Base-by-base conservation (phyloP, 2,329 filamentous ascomycete genomes). In the Tetracladium maxilliforme region DNA sequence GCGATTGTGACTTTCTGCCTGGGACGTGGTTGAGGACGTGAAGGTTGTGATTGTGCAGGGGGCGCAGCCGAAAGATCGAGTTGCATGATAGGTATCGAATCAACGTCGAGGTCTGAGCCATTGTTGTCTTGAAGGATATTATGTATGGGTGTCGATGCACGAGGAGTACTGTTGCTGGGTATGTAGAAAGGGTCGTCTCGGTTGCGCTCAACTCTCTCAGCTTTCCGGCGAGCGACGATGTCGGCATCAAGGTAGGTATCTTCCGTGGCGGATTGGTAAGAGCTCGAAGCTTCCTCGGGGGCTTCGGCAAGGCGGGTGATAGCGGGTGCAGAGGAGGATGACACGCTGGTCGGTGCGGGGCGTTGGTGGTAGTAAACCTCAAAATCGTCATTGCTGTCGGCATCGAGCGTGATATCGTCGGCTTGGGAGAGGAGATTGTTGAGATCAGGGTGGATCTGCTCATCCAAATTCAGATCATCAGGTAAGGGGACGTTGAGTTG, bases 131-230 rank as follows among this genome's bases (percentile, higher is more conserved):
- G 64, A 4, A 80, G 56, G 29, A 90, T 82, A 35, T 70, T 79
- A 41, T 87, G 79, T 24, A 90, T 73, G 1, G 81, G 81, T 1
- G 80, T 87, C 1, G 77, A 76, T 6, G 66, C 65, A 17, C 70
- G 69, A 4, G 69, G 70, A 1, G 54, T 51, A 21, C 52, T 56
- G 14, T 58, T 59, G 19, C 53, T 53, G 14, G 60, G 61, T 41
- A 98, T 95, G 44, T 98, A 98, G 48, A 93, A 98, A 1, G 90
- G 90, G 41, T 98, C 90, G 43, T 95, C 87, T 37, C 69, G 79
- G 47, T 93, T 82, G 29, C 83, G 70, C 44, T 92, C 84, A 29
- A 65, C 55, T 8, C 86, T 68, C 43, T 93, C 82, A 4, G 75
- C 70, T 38, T 75, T 80, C 33, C 80, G 68, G 33, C 73, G 64